Conservation (phyloP, 192 early-diverging fungal species). For the Jimgerdemannia lactiflua region DNA sequence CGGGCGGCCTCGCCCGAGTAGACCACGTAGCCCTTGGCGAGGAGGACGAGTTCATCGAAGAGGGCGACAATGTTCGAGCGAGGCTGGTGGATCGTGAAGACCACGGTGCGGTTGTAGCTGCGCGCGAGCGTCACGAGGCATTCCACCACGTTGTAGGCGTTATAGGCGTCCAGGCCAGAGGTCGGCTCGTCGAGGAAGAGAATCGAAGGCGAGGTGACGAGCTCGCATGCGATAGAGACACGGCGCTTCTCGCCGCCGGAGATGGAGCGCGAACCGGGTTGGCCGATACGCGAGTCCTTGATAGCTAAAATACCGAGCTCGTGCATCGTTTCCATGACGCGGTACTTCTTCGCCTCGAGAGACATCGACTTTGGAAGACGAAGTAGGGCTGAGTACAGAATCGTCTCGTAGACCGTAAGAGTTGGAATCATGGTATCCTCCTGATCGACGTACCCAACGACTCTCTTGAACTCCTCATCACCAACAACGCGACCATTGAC, state of each 20-base stretch:
- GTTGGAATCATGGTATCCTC: slow-evolving; percentile 51
- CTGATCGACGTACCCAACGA: slow-evolving; percentile 74
- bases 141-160: slow-evolving; percentile 95
- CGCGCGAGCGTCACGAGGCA: slow-evolving; percentile 75
- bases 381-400: slow-evolving; percentile 84
- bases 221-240: slow-evolving; percentile 90
- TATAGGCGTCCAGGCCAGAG: slow-evolving; percentile 85
- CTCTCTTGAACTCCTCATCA: slow-evolving; percentile 62
- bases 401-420: slow-evolving; percentile 76
- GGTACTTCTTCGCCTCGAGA: slow-evolving; percentile 58
- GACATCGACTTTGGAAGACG: slow-evolving; percentile 76
- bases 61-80: slow-evolving; percentile 86
- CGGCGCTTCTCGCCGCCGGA: slow-evolving; percentile 92
- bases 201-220: slow-evolving; percentile 90
- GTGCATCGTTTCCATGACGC: slow-evolving; percentile 78
- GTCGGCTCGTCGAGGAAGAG: slow-evolving; percentile 89
- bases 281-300: slow-evolving; percentile 79
- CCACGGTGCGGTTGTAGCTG: slow-evolving; percentile 73
- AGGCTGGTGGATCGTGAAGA: slow-evolving; percentile 96
- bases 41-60: slow-evolving; percentile 86
- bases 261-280: slow-evolving; percentile 70
- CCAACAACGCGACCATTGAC: slow-evolving; percentile 74
- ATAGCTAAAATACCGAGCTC: slow-evolving; percentile 84
- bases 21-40: slow-evolving; percentile 78
- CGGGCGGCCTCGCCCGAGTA: slow-evolving; percentile 74